A percentile compares a stretch with the other conserved stretches of the same genome.
These are phyloP conservation scores for Populus simonii DNA, from an alignment of 345 rosid species.

Conservation along the genomic window DNA sequence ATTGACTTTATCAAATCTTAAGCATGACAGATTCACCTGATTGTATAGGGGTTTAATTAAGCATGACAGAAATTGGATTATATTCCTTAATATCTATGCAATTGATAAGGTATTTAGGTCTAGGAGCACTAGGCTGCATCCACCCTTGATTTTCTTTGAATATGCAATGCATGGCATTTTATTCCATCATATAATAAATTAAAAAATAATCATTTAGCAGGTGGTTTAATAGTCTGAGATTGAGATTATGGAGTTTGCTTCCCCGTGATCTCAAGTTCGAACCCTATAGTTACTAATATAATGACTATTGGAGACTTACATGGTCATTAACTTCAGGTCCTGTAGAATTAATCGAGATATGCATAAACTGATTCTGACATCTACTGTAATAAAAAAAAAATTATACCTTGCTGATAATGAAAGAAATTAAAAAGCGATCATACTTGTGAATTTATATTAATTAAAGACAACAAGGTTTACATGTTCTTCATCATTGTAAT, in stretches of 20 bases:
- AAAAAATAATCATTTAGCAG: too few relatives aligned
- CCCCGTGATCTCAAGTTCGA: rapidly evolving
- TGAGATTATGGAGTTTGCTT: rapidly evolving
- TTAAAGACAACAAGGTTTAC: neutral
- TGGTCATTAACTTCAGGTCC: rapidly evolving
- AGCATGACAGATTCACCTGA: too few relatives aligned
- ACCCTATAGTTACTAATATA: too few relatives aligned
- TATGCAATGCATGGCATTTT: neutral
- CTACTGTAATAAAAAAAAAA: too few relatives aligned
- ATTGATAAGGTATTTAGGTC: neutral
- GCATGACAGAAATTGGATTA: too few relatives aligned
- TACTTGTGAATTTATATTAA: too few relatives aligned
- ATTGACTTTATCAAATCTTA: too few relatives aligned
- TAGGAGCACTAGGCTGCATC: neutral
- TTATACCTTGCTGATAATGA: neutral
- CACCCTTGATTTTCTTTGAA: neutral
- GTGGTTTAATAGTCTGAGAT: rapidly evolving
- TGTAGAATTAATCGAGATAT: too few relatives aligned
- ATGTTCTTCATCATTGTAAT: neutral
- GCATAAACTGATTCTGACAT: too few relatives aligned
- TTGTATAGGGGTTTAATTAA: too few relatives aligned
- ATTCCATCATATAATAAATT: neutral
- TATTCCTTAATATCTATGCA: too few relatives aligned
- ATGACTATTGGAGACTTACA: rapidly evolving
- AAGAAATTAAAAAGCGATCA: neutral